phyloP scores from a whole-genome alignment of 2,329 filamentous ascomycete species.

The Aschersonia sp. region DNA sequence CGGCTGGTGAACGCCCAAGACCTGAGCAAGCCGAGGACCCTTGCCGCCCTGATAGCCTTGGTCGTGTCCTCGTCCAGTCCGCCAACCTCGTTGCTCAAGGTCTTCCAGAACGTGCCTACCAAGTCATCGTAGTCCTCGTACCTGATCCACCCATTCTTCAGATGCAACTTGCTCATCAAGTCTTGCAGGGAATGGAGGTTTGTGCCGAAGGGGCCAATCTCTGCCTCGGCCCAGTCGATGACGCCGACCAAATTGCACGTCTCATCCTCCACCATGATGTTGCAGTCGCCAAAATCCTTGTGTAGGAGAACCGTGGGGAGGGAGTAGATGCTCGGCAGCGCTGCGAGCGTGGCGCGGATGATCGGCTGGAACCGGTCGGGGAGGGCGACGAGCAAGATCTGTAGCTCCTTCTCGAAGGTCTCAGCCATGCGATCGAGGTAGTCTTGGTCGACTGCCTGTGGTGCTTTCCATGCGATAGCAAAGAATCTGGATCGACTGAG shows the following conservation, averaged over 20 bases:
- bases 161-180: slow-evolving; percentile 19
- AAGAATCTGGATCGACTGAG: no score
- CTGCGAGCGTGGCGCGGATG: slow-evolving; percentile 15
- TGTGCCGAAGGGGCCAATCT: slow-evolving; percentile 22
- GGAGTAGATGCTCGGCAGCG: slow-evolving; percentile 17
- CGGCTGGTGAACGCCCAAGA: slow-evolving; percentile 22
- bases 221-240: slow-evolving; percentile 26
- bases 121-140: slow-evolving; percentile 18
- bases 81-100: slow-evolving; percentile 14
- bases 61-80: slow-evolving; percentile 12
- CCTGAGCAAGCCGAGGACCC: slow-evolving; percentile 17
- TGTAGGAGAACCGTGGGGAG: slow-evolving; percentile 25
- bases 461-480: slow-evolving; percentile 20
- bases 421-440: slow-evolving; percentile 11
- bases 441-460: slow-evolving; percentile 13
- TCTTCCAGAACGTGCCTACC: slow-evolving; percentile 17
- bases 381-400: slow-evolving; percentile 16
- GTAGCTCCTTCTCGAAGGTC: slow-evolving; percentile 16
- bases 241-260: slow-evolving; percentile 22
- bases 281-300: slow-evolving; percentile 20
- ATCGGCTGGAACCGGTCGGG: slow-evolving; percentile 18
- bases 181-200: slow-evolving; percentile 20
- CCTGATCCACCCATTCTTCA: slow-evolving; percentile 17
- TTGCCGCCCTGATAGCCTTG: slow-evolving; percentile 15
- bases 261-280: slow-evolving; percentile 22